A percentile compares a stretch with the other conserved stretches of the same genome.
Conservation (phyloP, 2,329 filamentous ascomycete species). For the Penicillium brasilianum region DNA sequence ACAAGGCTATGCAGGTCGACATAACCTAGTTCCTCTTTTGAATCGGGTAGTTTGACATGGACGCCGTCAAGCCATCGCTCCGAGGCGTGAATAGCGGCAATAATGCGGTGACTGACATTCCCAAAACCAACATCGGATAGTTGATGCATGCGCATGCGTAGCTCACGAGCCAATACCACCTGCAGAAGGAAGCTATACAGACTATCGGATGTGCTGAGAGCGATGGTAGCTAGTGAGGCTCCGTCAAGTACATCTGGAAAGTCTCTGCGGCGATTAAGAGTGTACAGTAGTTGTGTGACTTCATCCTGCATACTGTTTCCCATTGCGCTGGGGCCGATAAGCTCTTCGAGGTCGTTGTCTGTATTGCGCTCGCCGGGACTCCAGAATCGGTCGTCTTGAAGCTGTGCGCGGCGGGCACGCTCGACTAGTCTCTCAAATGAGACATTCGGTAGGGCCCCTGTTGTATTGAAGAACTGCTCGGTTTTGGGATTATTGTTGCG, state of each 20-base stretch:
- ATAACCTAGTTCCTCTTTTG: background rate
- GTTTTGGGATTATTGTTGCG: background rate
- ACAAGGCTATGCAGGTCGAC: constrained; percentile 12
- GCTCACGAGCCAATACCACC: background rate
- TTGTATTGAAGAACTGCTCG: background rate
- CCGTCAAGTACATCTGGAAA: constrained; percentile 4
- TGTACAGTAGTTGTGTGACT: background rate
- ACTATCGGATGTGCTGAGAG: background rate
- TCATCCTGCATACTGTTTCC: background rate
- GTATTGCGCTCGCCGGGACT: background rate
- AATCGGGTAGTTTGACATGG: background rate
- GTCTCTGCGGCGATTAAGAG: constrained; percentile 1
- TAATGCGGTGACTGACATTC: background rate
- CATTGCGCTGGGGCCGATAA: background rate
- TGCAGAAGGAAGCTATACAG: constrained; percentile 4
- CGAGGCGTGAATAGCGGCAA: background rate
- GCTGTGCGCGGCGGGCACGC: background rate
- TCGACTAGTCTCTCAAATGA: background rate
- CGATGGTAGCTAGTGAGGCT: constrained; percentile 1
- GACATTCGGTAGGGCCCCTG: background rate
- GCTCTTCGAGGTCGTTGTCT: background rate
- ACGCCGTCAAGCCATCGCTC: constrained; percentile 1
- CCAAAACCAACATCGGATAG: background rate
- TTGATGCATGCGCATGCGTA: constrained; percentile 1
- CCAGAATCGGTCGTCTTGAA: background rate